Conservation (phyloP, 768 basidiomycete genomes). For the Boletus huronensis region DNA sequence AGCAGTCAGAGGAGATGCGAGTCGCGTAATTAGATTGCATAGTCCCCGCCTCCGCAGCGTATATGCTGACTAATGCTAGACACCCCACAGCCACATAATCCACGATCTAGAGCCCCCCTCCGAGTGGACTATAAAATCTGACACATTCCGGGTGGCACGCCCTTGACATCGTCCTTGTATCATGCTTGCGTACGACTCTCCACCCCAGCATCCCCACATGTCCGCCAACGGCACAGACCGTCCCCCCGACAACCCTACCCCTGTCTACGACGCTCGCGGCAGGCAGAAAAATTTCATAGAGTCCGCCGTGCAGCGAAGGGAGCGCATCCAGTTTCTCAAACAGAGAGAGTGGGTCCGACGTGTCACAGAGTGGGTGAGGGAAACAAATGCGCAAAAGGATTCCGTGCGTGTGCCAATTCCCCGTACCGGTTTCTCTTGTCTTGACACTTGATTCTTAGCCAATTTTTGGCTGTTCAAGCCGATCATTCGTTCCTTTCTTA, state of each 20-base stretch:
- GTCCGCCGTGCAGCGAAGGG: conserved; percentile 43
- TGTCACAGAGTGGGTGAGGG: conserved; percentile 37
- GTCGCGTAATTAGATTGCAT: not conserved
- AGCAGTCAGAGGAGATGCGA: conserved; percentile 38
- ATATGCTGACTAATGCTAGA: conserved; percentile 21
- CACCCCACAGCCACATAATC: conserved; percentile 23
- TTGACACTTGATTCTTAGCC: conserved; percentile 12
- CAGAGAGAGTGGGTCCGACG: conserved; percentile 43
- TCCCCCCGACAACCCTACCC: conserved; percentile 14
- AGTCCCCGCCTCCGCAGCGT: not conserved
- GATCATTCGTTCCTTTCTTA: conserved; percentile 8
- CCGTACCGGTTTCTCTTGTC: not conserved
- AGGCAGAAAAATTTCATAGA: conserved; percentile 45
- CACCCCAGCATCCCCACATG: conserved; percentile 4
- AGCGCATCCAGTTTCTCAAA: conserved; percentile 51
- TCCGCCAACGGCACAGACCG: conserved; percentile 1
- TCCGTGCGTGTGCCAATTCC: conserved; percentile 7
- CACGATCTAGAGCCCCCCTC: conserved; percentile 20
- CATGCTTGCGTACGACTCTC: conserved; percentile 21
- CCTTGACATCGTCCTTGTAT: conserved; percentile 2
- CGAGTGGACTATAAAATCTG: conserved; percentile 14
- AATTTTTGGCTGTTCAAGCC: conserved; percentile 15
- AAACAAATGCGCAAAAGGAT: conserved; percentile 29
- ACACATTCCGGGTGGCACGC: conserved; percentile 8
- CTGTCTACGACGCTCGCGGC: conserved; percentile 40